Evolutionary conservation across 495 filamentous ascomycete genomes (phyloP).

Genomic region (Podospora pseudoanserina): DNA sequence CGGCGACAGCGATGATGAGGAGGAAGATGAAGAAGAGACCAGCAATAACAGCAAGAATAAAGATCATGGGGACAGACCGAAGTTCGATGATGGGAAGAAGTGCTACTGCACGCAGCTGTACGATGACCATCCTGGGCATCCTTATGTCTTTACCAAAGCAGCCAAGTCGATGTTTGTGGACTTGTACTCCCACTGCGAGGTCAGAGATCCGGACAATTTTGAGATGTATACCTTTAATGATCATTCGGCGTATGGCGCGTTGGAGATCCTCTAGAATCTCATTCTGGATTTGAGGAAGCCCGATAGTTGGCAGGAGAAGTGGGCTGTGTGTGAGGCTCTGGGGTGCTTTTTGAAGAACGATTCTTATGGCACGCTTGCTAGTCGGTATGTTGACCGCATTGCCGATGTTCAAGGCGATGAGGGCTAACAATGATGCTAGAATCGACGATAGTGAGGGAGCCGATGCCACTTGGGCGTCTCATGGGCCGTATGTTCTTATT

Average conservation of each 20-base stretch:
- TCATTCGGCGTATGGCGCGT: conserved; percentile 31
- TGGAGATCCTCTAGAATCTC: conserved; percentile 39
- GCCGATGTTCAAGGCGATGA: not conserved
- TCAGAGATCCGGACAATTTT: conserved; percentile 37
- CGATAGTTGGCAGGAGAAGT: conserved; percentile 34
- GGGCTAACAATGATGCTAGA: conserved; percentile 9
- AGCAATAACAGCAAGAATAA: conserved; percentile 16
- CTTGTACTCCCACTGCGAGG: conserved; percentile 18
- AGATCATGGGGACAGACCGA: conserved; percentile 11
- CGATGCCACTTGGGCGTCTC: conserved; percentile 19
- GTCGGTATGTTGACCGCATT: not conserved
- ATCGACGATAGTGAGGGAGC: conserved; percentile 29
- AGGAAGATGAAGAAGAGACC: conserved; percentile 16
- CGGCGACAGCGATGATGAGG: conserved; percentile 27
- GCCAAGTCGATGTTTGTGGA: conserved; percentile 29
- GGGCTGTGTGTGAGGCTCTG: conserved; percentile 35
- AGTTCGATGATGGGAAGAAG: conserved; percentile 26
- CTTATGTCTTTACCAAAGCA: conserved; percentile 38
- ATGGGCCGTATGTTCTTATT: conserved; percentile 37
- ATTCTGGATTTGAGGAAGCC: conserved; percentile 37
- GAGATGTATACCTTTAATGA: conserved; percentile 40
- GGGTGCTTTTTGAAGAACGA: conserved; percentile 18
- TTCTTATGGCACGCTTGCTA: not conserved
- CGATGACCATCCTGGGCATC: conserved; percentile 39
- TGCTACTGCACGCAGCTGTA: conserved; percentile 42